These are phyloP conservation scores for Casuarina cunninghamiana DNA, from an alignment of 306 rosid genomes.

Conservation along the genomic window DNA sequence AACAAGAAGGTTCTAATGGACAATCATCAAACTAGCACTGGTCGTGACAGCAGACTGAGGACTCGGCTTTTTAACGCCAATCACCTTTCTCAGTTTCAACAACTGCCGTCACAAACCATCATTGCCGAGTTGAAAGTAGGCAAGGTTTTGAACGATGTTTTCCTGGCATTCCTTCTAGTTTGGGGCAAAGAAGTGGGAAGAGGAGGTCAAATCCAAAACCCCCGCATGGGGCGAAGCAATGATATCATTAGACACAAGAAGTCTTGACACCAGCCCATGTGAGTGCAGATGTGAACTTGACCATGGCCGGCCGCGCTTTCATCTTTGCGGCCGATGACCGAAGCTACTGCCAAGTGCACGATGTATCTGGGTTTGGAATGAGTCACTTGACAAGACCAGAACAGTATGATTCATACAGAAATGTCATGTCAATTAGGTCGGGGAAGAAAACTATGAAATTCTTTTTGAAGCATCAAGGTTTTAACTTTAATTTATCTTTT, in stretches of 20 bases:
- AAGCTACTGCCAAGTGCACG: slow-evolving; percentile 1
- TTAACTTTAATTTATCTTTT: no score
- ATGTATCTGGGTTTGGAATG: slow-evolving; percentile 1
- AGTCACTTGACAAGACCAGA: slow-evolving; percentile 6
- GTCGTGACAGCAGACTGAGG: background rate
- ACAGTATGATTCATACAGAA: slow-evolving; percentile 4
- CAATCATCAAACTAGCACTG: background rate
- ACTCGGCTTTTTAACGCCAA: slow-evolving; percentile 4
- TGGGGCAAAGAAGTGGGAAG: slow-evolving; percentile 26
- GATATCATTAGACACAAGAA: slow-evolving; percentile 12
- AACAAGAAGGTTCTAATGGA: slow-evolving; percentile 30
- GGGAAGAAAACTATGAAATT: no score
- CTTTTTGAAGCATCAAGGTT: no score
- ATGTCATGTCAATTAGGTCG: no score
- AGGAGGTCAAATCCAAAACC: slow-evolving; percentile 18
- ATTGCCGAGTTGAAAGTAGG: slow-evolving; percentile 32
- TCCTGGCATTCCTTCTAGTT: slow-evolving; percentile 30
- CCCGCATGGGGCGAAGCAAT: slow-evolving; percentile 17
- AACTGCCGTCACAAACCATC: slow-evolving; percentile 27
- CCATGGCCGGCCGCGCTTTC: slow-evolving; percentile 6
- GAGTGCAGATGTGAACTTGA: slow-evolving; percentile 34
- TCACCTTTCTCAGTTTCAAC: slow-evolving; percentile 27
- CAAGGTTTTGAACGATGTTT: slow-evolving; percentile 20
- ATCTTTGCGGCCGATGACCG: slow-evolving; percentile 16
- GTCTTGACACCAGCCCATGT: slow-evolving; percentile 15